These are phyloP conservation scores for Cucurbita moschata DNA, from an alignment of 306 rosid species.

Conservation along the genomic window DNA sequence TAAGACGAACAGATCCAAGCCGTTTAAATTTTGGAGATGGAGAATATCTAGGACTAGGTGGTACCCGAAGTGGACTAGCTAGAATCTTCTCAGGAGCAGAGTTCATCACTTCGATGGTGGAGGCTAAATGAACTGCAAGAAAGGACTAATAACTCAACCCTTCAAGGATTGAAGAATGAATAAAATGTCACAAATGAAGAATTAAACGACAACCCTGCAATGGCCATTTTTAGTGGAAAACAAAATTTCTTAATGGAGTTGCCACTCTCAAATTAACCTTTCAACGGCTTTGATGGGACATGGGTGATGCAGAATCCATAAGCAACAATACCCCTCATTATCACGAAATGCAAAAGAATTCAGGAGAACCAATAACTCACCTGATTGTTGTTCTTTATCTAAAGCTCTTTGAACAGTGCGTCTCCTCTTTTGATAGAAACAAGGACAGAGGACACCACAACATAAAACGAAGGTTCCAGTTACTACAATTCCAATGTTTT, in stretches of 20 bases:
- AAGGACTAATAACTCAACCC: slow-evolving; percentile 8
- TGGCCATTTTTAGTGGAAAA: background rate
- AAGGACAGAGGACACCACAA: slow-evolving; percentile 67
- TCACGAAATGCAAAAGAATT: background rate
- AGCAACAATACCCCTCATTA: background rate
- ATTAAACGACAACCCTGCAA: background rate
- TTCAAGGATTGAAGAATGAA: background rate
- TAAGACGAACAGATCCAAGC: slow-evolving; percentile 64
- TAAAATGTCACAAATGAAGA: background rate
- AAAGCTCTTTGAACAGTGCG: slow-evolving; percentile 32
- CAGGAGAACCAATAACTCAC: slow-evolving; percentile 34
- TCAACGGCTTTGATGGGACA: background rate
- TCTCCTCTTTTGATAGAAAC: slow-evolving; percentile 42
- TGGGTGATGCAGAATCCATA: background rate
- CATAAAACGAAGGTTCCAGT: slow-evolving; percentile 50
- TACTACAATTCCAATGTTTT: slow-evolving; percentile 28
- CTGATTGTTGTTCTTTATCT: slow-evolving; percentile 41
- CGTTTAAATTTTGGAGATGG: slow-evolving; percentile 61
- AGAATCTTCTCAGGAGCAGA: slow-evolving; percentile 43
- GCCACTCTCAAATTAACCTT: background rate
- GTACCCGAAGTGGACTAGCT: slow-evolving; percentile 64
- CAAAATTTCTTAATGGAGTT: background rate
- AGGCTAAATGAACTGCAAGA: slow-evolving; percentile 46
- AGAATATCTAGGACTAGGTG: slow-evolving; percentile 76
- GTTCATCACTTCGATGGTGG: slow-evolving; percentile 34